Evolutionary conservation across 805 yeast genomes (phyloP).

Genomic region (Sugiyamaella marilandica): DNA sequence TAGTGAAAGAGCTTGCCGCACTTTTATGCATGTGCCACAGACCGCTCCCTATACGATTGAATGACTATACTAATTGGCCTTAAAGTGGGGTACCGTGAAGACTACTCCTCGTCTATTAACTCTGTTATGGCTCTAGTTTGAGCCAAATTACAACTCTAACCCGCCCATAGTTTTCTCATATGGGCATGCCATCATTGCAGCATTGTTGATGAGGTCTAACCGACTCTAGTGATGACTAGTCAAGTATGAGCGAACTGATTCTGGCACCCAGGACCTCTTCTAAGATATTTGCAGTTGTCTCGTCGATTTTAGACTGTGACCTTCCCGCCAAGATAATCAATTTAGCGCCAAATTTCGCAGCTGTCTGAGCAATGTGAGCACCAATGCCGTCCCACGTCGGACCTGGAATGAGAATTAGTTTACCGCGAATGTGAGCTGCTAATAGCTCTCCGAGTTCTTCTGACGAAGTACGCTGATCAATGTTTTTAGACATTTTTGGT

Average conservation of each 20-base stretch:
- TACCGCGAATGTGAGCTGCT: conserved; percentile 7
- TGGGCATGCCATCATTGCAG: conserved; percentile 79
- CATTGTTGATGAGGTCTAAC: conserved; percentile 55
- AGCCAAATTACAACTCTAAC: conserved; percentile 77
- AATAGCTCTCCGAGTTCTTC: conserved; percentile 2
- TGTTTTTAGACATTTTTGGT: background rate
- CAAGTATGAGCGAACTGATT: conserved; percentile 8
- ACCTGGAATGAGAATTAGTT: conserved; percentile 8
- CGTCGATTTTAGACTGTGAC: conserved; percentile 4
- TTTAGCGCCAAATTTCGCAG: conserved; percentile 7
- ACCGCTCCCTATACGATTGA: too few species aligned
- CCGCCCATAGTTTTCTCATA: conserved; percentile 57
- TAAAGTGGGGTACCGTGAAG: too few species aligned
- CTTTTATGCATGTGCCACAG: too few species aligned
- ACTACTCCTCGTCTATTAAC: too few species aligned
- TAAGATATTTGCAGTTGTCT: conserved; percentile 5
- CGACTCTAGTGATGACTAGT: conserved; percentile 13
- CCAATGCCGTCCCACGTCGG: conserved; percentile 13
- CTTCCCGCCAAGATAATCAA: conserved; percentile 12
- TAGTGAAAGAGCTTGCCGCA: too few species aligned
- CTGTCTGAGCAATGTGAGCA: conserved; percentile 10
- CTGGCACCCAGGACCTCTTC: conserved; percentile 8
- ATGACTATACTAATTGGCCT: too few species aligned
- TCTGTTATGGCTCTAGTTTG: too few species aligned
- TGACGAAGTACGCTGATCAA: conserved; percentile 1